These are phyloP conservation scores for Candida schatavii DNA, from an alignment of 805 yeast species.

Conservation along the genomic window DNA sequence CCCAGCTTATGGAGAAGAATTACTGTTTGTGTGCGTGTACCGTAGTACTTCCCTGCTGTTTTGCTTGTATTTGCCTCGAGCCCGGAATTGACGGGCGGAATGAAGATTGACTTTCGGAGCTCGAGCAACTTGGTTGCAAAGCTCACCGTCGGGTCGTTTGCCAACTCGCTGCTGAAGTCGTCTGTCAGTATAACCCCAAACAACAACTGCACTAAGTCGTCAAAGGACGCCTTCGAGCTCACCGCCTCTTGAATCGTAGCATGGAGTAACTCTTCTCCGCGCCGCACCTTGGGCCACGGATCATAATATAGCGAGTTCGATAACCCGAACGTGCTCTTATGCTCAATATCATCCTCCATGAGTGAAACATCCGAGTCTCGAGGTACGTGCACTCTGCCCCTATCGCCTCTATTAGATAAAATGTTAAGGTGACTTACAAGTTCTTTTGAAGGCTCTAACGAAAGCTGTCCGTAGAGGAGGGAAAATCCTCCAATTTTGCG, in stretches of 20 bases:
- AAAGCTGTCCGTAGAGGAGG: slow-evolving; percentile 52
- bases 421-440: slow-evolving; percentile 38
- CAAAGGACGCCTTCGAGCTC: slow-evolving; percentile 21
- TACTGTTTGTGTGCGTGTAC: slow-evolving; percentile 86
- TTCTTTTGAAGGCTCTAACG: slow-evolving; percentile 18
- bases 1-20: slow-evolving; percentile 55
- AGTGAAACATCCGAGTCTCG: slow-evolving; percentile 1
- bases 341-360: slow-evolving; percentile 17
- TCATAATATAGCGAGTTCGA: slow-evolving; percentile 65
- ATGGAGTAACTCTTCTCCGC: slow-evolving; percentile 41
- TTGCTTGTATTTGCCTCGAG: slow-evolving; percentile 1
- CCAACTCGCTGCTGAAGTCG: slow-evolving; percentile 28
- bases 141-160: slow-evolving; percentile 6
- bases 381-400: slow-evolving; percentile 27
- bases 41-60: slow-evolving; percentile 59
- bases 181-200: slow-evolving; percentile 52
- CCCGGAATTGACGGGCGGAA: slow-evolving; percentile 51
- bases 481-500: slow-evolving; percentile 60
- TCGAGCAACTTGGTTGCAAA: slow-evolving; percentile 29
- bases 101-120: slow-evolving; percentile 59
- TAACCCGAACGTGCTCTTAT: slow-evolving; percentile 48
- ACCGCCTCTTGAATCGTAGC: slow-evolving; percentile 18
- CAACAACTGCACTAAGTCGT: slow-evolving; percentile 46
- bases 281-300: slow-evolving; percentile 72
- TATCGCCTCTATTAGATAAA: slow-evolving; percentile 50